phyloP scores from a whole-genome alignment of 208 protist species.

The Phytomonas sp. region DNA sequence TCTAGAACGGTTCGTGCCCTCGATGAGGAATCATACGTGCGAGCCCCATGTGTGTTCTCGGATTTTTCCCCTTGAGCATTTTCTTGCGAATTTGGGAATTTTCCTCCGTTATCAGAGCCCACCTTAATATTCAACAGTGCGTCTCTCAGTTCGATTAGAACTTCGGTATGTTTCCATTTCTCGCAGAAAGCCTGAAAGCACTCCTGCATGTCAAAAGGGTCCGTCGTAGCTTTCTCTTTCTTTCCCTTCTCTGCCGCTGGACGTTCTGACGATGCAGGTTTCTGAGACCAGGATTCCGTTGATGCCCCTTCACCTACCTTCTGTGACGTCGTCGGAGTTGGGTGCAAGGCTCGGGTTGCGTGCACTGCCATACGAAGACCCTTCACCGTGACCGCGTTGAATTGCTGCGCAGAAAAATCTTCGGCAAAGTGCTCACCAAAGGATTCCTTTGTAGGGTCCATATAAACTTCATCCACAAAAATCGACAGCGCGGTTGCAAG shows the following conservation, averaged over 20 bases:
- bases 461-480: constrained; percentile 30
- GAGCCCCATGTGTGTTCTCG: not conserved
- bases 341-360: not conserved
- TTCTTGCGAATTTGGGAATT: not conserved
- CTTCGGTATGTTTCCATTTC: not conserved
- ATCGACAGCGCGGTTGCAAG: constrained; percentile 37
- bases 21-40: not conserved
- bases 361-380: constrained; percentile 15
- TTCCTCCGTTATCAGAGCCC: not conserved
- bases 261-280: not conserved
- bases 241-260: not conserved
- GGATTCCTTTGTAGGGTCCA: constrained; percentile 38
- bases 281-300: not conserved
- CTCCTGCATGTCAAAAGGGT: not conserved
- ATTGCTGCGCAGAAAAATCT: constrained; percentile 12
- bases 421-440: constrained; percentile 34
- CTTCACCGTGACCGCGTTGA: constrained; percentile 11
- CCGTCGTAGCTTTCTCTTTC: not conserved
- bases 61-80: not conserved
- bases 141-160: not conserved
- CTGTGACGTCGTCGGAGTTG: not conserved
- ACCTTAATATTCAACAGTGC: not conserved
- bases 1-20: not conserved
- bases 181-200: not conserved
- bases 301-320: not conserved